phyloP scores from a whole-genome alignment of 2,329 filamentous ascomycete species.

The Rhytidhysteron rufulum region DNA sequence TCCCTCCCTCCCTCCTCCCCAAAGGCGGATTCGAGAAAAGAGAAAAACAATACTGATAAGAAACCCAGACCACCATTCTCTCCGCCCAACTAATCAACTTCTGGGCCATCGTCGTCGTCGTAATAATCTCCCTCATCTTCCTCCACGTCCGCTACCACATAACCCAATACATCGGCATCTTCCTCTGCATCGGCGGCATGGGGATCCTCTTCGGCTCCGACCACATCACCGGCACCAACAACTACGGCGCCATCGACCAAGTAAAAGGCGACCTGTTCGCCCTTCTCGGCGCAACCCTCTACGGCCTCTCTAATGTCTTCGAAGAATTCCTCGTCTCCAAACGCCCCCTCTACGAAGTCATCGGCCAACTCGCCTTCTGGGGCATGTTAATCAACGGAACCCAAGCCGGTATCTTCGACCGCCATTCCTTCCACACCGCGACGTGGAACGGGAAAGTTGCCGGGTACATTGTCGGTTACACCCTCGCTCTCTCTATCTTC shows the following conservation, averaged over 20 bases:
- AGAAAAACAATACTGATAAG: constrained; percentile 1
- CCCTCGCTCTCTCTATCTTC: constrained; percentile 75
- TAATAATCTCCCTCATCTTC: constrained; percentile 75
- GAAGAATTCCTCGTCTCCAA: constrained; percentile 93
- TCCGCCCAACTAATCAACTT: constrained; percentile 96
- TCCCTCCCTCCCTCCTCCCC: neutral
- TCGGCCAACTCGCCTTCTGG: constrained; percentile 86
- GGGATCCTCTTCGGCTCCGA: constrained; percentile 83
- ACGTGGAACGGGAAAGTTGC: constrained; percentile 53
- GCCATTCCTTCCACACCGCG: constrained; percentile 57
- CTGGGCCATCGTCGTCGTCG: constrained; percentile 94
- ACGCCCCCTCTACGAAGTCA: constrained; percentile 84
- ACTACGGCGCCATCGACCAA: constrained; percentile 63
- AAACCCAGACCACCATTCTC: constrained; percentile 72
- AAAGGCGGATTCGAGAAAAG: neutral
- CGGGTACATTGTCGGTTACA: constrained; percentile 88
- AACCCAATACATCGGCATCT: constrained; percentile 79
- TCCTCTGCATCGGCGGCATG: constrained; percentile 87
- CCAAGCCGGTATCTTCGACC: constrained; percentile 90
- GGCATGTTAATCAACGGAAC: constrained; percentile 87
- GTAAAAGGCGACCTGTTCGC: constrained; percentile 93
- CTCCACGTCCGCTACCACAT: constrained; percentile 85
- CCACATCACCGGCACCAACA: constrained; percentile 73
- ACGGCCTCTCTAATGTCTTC: constrained; percentile 85
- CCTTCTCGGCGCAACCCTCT: constrained; percentile 81